Conservation (phyloP, 345 rosid genomes). For the Raphanus sativus region DNA sequence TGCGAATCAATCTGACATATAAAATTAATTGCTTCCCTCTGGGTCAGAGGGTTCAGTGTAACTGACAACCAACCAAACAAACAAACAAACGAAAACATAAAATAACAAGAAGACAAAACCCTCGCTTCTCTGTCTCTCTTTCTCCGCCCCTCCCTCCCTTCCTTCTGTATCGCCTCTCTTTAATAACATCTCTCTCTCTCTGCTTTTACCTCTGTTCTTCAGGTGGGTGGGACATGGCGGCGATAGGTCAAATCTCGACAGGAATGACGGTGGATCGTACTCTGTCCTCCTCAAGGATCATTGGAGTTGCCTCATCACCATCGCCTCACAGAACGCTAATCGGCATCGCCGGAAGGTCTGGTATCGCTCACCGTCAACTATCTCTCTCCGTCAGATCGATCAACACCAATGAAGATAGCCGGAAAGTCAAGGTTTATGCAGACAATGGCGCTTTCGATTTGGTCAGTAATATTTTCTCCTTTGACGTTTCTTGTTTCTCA, state of each 20-base stretch:
- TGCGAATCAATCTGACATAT: neutral
- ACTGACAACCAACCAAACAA: slow-evolving; percentile 33
- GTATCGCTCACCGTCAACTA: slow-evolving; percentile 20
- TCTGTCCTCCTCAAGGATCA: slow-evolving; percentile 37
- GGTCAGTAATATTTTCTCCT: slow-evolving; percentile 40
- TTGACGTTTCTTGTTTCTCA: neutral
- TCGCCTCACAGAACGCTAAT: slow-evolving; percentile 22
- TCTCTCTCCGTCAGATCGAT: slow-evolving; percentile 48
- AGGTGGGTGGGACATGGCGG: slow-evolving; percentile 35
- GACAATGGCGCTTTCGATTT: slow-evolving; percentile 45
- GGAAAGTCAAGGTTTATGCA: slow-evolving; percentile 21
- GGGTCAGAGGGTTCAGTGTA: slow-evolving; percentile 38
- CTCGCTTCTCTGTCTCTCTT: slow-evolving; percentile 18
- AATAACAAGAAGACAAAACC: slow-evolving; percentile 13
- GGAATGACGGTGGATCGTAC: slow-evolving; percentile 35
- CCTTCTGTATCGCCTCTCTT: neutral
- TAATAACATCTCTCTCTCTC: slow-evolving; percentile 24
- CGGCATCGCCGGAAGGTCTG: slow-evolving; percentile 17
- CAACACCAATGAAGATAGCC: slow-evolving; percentile 32
- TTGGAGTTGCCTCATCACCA: slow-evolving; percentile 25
- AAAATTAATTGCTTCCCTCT: neutral
- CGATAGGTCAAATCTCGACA: slow-evolving; percentile 38
- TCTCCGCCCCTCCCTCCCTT: slow-evolving; percentile 24
- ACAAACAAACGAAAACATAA: neutral
- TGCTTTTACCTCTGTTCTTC: slow-evolving; percentile 26